Percentiles rank a stretch among this genome's conserved stretches.
Evolutionary conservation across 176 grass and related monocot species (phyloP).

Genomic region (Pharus latifolius): DNA sequence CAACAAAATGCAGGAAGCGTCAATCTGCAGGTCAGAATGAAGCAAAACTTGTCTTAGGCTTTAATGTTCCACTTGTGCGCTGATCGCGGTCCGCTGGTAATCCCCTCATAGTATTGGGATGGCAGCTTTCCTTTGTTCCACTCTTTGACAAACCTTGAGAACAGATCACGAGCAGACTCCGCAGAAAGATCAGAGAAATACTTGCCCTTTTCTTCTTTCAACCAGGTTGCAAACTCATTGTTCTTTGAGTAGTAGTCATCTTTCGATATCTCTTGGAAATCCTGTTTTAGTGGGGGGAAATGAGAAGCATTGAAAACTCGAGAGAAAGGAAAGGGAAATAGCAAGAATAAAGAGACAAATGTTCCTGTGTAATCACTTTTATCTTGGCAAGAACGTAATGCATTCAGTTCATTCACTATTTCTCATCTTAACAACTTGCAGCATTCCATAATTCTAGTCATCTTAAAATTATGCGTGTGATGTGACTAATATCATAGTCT

Average conservation of each 20-base stretch:
- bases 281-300: slow-evolving; percentile 22
- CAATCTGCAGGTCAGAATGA: neutral
- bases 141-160: slow-evolving; percentile 65
- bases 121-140: slow-evolving; percentile 79
- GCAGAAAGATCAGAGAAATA: slow-evolving; percentile 91
- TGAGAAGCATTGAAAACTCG: neutral
- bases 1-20: neutral
- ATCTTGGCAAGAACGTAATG: neutral
- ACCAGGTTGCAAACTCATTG: slow-evolving; percentile 88
- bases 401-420: neutral
- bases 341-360: neutral
- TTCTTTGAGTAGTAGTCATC: slow-evolving; percentile 93
- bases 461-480: neutral
- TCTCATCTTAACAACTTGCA: neutral
- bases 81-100: slow-evolving; percentile 52
- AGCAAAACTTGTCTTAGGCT: slow-evolving; percentile 18
- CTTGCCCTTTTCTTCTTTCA: slow-evolving; percentile 73
- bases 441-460: neutral
- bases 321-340: neutral
- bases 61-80: slow-evolving; percentile 93
- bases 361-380: neutral
- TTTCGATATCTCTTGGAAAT: slow-evolving; percentile 73
- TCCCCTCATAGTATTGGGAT: slow-evolving; percentile 63
- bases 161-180: slow-evolving; percentile 57
- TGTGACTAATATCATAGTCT: neutral